Evolutionary conservation across 306 rosid genomes (phyloP), one percentile per base, ranked within the genome.

Genomic region (cucumber (Cucumis sativus)): DNA sequence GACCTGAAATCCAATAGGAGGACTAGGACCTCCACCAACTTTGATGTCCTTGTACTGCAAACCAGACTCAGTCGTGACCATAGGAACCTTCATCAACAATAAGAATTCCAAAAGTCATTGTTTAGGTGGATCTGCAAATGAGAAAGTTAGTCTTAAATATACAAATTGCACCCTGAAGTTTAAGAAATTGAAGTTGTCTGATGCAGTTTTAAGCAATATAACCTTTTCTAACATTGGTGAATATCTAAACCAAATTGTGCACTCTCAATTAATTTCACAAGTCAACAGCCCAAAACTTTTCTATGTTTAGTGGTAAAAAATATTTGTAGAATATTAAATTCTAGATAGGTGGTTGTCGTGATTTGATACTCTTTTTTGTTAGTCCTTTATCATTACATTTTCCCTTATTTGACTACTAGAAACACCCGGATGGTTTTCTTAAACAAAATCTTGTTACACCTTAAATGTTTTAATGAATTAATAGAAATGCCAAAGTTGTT

Each of bases 1-100:
- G 57, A 94, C 98, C 97, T 94, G 98, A 89, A 82, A 94, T 77
- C 98, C 98, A 77, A 87, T 85, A 41, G 97, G 98, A 79, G 98
- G 98, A 79, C 85, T 88, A 70, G 97, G 96, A 73, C 98, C 98
- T 59, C 59, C 78, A 72, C 98, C 98, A 54, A 89, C 92, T 84
- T 90, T 87, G 62, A 94, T 94, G 52, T 94, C 98, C 89, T 90
- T 92, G 79, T 90, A 94, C 74, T 89, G 93, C 91, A 94, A 88
- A 81, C 98, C 98, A 40, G 97, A 89, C 77, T 86, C 96, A 30
- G 98, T 92, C 56, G 95, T 94, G 83, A 90, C 89, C 91, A 78
- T 74, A 47, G 95, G 96, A 60, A 90, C 89, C 98, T 94, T 82
- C 81, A 84, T 80, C 67, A 77, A 6, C 84, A 57, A 84, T 33